Evolutionary conservation across 371 early-diverging fungal species (phyloP).

Genomic region (Mortierella sp.): DNA sequence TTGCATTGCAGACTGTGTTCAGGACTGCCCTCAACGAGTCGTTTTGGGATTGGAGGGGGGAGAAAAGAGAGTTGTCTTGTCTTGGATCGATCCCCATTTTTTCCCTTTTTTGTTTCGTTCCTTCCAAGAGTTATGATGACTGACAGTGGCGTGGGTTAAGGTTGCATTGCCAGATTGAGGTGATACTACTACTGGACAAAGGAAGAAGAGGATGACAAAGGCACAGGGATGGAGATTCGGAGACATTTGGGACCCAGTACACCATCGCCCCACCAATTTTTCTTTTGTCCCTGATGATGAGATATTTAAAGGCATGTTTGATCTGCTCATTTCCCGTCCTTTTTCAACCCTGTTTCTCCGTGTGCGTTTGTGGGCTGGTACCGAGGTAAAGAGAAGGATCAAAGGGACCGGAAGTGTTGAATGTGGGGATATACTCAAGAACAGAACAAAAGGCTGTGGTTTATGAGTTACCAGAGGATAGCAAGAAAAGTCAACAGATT

Average conservation of each 20-base stretch:
- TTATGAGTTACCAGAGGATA: background rate
- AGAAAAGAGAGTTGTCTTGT: background rate
- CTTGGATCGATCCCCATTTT: background rate
- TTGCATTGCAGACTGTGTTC: slow-evolving; percentile 18
- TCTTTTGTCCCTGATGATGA: slow-evolving; percentile 38
- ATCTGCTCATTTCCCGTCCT: slow-evolving; percentile 1
- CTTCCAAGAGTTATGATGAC: background rate
- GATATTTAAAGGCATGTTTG: slow-evolving; percentile 52
- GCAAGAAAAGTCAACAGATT: background rate
- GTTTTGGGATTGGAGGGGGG: background rate
- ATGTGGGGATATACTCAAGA: background rate
- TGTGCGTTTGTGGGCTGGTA: background rate
- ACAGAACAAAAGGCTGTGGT: background rate
- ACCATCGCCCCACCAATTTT: background rate
- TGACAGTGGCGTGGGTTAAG: background rate
- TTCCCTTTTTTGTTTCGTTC: background rate
- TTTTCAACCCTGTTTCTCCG: background rate
- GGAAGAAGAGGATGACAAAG: background rate
- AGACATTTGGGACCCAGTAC: background rate
- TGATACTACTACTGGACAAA: background rate
- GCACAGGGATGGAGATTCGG: background rate
- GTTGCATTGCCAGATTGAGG: background rate
- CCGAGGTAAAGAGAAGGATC: background rate
- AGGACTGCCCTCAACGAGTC: background rate
- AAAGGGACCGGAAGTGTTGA: background rate